Evolutionary conservation across 2,329 filamentous ascomycete species (phyloP).

Genomic region (Lasiodiplodia gonubiensis): DNA sequence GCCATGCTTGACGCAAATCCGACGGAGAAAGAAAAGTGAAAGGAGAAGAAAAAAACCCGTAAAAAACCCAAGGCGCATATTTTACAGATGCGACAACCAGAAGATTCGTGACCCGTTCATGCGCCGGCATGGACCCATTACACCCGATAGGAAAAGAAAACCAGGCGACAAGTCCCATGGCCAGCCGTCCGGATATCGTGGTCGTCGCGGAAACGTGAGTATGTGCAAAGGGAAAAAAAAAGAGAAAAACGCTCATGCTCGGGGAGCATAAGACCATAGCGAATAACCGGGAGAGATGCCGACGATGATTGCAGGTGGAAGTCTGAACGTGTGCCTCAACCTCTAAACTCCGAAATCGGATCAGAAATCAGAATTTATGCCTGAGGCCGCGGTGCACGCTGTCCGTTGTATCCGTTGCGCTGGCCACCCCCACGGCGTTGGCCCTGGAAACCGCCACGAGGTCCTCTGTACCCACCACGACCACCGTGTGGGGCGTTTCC

Average conservation of each 20-base stretch:
- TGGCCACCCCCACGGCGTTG: constrained; percentile 40
- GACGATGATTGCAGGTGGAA: constrained; percentile 26
- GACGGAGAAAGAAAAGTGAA: constrained; percentile 13
- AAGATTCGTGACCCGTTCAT: constrained; percentile 27
- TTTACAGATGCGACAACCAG: constrained; percentile 30
- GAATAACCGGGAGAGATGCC: constrained; percentile 28
- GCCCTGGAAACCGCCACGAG: constrained; percentile 32
- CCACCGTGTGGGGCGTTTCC: constrained; percentile 20
- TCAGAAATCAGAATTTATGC: constrained; percentile 34
- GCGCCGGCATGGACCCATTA: constrained; percentile 28
- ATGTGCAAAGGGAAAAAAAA: constrained; percentile 28
- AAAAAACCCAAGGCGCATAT: constrained; percentile 28
- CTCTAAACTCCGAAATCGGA: constrained; percentile 27
- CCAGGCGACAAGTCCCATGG: constrained; percentile 26
- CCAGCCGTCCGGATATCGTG: constrained; percentile 27
- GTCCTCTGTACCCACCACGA: constrained; percentile 30
- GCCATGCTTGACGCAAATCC: constrained; percentile 19
- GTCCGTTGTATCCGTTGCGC: constrained; percentile 44
- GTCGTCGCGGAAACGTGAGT: constrained; percentile 28
- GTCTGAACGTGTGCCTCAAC: constrained; percentile 28
- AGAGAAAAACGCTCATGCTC: constrained; percentile 23
- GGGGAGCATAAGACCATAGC: constrained; percentile 8
- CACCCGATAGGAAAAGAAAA: constrained; percentile 27
- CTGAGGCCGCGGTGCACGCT: constrained; percentile 43
- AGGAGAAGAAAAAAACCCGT: constrained; percentile 21